A percentile compares a stretch with the other conserved stretches of the same genome.
These are phyloP conservation scores for Bombardia bombarda DNA, from an alignment of 495 filamentous ascomycete genomes.

Conservation along the genomic window DNA sequence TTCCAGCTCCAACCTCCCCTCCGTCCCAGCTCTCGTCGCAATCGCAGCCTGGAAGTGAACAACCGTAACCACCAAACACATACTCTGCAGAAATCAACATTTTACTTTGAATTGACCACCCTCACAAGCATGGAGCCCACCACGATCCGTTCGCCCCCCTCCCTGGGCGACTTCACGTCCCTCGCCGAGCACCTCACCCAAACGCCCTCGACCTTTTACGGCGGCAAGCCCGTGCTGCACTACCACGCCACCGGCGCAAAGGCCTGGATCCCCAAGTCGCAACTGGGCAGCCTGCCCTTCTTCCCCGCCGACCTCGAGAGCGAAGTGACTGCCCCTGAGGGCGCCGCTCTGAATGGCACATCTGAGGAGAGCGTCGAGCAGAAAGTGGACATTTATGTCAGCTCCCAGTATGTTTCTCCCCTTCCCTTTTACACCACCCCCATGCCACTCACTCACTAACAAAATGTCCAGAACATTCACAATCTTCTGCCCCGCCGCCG, in stretches of 20 bases:
- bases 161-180: conserved; percentile 52
- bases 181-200: conserved; percentile 73
- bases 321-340: conserved; percentile 25
- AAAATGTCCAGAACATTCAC: conserved; percentile 56
- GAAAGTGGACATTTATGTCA: conserved; percentile 67
- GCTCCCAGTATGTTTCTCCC: conserved; percentile 54
- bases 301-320: conserved; percentile 31
- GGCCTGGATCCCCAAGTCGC: conserved; percentile 43
- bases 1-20: conserved; percentile 7
- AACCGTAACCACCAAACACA: no score
- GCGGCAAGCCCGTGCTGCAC: conserved; percentile 71
- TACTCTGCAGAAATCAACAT: neutral
- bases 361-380: conserved; percentile 29
- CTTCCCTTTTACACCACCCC: neutral
- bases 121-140: conserved; percentile 34
- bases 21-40: neutral
- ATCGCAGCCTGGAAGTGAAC: no score
- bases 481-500: conserved; percentile 54
- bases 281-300: conserved; percentile 39
- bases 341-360: conserved; percentile 22
- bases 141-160: conserved; percentile 33
- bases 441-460: conserved; percentile 4
- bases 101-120: conserved; percentile 1
- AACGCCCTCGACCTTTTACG: conserved; percentile 78
- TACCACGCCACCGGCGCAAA: conserved; percentile 58